Base-by-base conservation (phyloP, 495 filamentous ascomycete genomes). In the Podospora bellae-mahoneyi region DNA sequence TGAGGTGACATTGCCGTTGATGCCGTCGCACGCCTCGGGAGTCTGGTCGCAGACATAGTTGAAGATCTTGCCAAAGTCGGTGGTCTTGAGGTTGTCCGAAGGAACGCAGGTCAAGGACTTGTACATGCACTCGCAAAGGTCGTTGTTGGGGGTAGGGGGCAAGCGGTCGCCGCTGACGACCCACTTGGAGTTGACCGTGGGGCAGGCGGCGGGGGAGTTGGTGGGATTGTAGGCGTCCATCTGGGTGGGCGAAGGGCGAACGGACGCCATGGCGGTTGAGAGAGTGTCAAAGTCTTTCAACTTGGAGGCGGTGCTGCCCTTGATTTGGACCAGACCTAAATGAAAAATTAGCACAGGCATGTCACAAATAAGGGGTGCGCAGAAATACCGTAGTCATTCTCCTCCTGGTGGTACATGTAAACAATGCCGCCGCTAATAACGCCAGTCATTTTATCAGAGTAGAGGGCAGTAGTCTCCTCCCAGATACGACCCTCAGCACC, bases 371-470 rank as follows among this genome's bases (percentile, higher is more conserved):
- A 15, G 63, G 19, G 63, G 19, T 30, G 32, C 44, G 2, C 18
- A n/a, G 26, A 67, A 72, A 71, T 76, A 81, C 94, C 95, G 74
- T 91, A 99, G 77, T 97, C 81, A 79, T 98, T 98, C 20, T 82
- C 82, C 75, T 96, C 93, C 77, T 98, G 83, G 84, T 94, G 94
- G 82, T 95, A 98, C 93, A 96, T 96, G 83, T 98, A 98, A 20
- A 96, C 91, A 70, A 98, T 95, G 74, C 94, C 94, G 70, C 94
- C 94, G 54, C 91, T 96, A 87, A 92, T 94, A 60, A 97, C 92
- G 16, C 72, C 74, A 13, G 87, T 88, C 95, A 99, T 98, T 44
- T 93, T 74, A 5, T 82, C 69, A 2, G 91, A 90, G 78, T 91
- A 99, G 4, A 99, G 84, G 56, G 92, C 88, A 16, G 78, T 79